These are phyloP conservation scores for Chalciporus sphaerocephalus DNA, from an alignment of 768 basidiomycete species.

Conservation along the genomic window DNA sequence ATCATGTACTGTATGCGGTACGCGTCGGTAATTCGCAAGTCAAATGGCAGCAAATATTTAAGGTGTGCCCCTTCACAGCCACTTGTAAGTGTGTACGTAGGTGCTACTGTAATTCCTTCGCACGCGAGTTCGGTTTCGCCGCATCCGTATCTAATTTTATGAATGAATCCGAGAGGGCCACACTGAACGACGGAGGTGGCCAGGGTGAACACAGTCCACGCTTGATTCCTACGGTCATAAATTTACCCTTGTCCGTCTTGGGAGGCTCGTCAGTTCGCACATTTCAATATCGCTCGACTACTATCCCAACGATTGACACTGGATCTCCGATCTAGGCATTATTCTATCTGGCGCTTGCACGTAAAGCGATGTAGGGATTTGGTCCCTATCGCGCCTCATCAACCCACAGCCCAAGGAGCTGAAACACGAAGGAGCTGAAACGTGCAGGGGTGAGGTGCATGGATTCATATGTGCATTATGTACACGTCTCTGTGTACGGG, in stretches of 20 bases:
- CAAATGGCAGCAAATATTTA: conserved; percentile 26
- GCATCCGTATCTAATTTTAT: conserved; percentile 7
- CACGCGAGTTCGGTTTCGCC: conserved; percentile 23
- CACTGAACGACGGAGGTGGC: not conserved
- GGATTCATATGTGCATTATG: conserved; percentile 7
- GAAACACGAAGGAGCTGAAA: conserved; percentile 1
- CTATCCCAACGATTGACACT: conserved; percentile 1
- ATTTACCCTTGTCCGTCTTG: conserved; percentile 2
- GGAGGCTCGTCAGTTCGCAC: conserved; percentile 10
- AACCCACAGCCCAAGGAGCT: conserved; percentile 25
- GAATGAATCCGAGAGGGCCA: conserved; percentile 17
- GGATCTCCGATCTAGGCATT: conserved; percentile 22
- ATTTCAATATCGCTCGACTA: conserved; percentile 26
- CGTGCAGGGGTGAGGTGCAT: conserved; percentile 9
- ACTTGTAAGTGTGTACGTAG: conserved; percentile 14
- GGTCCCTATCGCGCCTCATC: not conserved
- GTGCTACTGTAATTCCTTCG: too few relatives aligned
- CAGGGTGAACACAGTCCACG: not conserved
- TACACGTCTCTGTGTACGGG: conserved; percentile 18
- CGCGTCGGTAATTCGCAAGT: conserved; percentile 20
- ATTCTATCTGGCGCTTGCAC: not conserved
- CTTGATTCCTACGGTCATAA: not conserved
- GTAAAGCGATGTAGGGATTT: not conserved
- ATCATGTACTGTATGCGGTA: conserved; percentile 27
- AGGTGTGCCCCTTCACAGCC: conserved; percentile 30